These are phyloP conservation scores for Botryotinia calthae DNA, from an alignment of 2,329 filamentous ascomycete genomes.

Conservation along the genomic window DNA sequence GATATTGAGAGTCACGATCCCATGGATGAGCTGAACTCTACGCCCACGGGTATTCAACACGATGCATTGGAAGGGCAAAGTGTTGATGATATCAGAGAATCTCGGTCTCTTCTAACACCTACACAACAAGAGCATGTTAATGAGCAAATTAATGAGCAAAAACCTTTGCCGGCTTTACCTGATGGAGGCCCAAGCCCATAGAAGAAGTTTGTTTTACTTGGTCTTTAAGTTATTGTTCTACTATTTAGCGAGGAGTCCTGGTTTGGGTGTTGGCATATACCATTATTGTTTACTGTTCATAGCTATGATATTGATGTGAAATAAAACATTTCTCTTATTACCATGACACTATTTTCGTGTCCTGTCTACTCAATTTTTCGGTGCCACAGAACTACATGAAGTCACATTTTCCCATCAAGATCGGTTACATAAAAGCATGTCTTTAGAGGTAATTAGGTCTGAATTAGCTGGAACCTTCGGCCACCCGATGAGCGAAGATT, in stretches of 20 bases:
- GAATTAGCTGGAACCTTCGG: neutral
- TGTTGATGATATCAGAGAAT: neutral
- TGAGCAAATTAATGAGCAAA: neutral
- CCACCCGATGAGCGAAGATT: neutral
- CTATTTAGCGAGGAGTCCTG: conserved; percentile 16
- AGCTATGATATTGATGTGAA: neutral
- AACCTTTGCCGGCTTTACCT: conserved; percentile 10
- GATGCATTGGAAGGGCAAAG: neutral
- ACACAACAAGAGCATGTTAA: neutral
- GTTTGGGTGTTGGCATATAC: conserved; percentile 10
- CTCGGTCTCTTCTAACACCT: neutral
- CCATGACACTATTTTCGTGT: neutral
- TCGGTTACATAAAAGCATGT: neutral
- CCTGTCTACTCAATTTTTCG: neutral
- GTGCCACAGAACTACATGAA: neutral
- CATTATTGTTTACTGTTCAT: neutral
- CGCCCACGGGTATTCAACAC: neutral
- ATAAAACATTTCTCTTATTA: neutral
- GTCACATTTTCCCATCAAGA: neutral
- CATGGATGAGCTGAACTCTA: conserved; percentile 12
- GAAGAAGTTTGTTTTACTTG: neutral
- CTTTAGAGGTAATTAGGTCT: neutral
- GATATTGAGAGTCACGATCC: conserved; percentile 3
- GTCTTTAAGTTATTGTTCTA: neutral
- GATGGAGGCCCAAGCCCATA: neutral